Base-by-base conservation (phyloP, 2,329 filamentous ascomycete species). In the Fusarium citri region DNA sequence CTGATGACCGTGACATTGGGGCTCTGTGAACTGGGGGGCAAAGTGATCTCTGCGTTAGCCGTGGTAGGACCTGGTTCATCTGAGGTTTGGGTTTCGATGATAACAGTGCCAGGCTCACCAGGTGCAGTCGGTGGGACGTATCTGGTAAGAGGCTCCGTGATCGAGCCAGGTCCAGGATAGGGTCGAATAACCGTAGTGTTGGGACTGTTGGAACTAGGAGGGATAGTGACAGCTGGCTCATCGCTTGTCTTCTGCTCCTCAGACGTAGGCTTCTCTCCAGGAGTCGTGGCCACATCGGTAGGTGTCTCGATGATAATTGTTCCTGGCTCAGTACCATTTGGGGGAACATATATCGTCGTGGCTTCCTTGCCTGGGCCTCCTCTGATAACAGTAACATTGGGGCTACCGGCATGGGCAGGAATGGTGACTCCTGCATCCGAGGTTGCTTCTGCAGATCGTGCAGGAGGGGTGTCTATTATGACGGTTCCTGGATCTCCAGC, bases 291-390 rank as follows among this genome's bases (percentile, higher is more conserved):
- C 2, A 10, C 28, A 28, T 30, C 26, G 9, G 42, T 43, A 8
- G 60, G 56, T 26, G 62, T 65, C 20, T 64, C 53, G 7, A 65
- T 59, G 4, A 65, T 55, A 16, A 61, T 41, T 12, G 60, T 64
- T 16, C 60, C 60, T 8, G 60, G 56, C 15, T 64, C 56, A 16
- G 48, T 54, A 10, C 60, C 60, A 18, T 23, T 55, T 28, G 60
- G 60, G 2, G 43, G 43, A 14, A 64, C 22, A 12, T 48, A 60
- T 3, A 54, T 55, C 2, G 64, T 66, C 9, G 22, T 26, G 20
- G 47, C 46, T 31, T 62, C 46, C 20, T 45, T 50, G 9, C 59
- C 59, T 26, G 55, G 30, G 15, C 59, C 59, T 23, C 41, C 55
- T 28, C 59, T 47, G 15, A 62, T 58, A 3, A 62, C 40, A 9